These are phyloP conservation scores for Sphenostylis stenocarpa DNA, from an alignment of 306 rosid genomes.

Conservation along the genomic window DNA sequence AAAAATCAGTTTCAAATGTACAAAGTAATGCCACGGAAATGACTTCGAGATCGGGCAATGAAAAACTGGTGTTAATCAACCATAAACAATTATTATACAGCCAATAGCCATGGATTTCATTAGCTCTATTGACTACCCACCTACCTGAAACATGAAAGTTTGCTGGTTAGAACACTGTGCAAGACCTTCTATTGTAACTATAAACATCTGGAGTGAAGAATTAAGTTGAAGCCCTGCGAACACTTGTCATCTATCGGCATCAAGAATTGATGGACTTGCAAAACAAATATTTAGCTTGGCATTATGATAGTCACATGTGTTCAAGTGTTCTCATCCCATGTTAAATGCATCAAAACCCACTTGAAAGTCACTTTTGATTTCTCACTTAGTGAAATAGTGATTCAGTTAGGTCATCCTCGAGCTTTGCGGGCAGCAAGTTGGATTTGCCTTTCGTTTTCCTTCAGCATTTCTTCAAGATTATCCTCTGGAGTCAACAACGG, in stretches of 20 bases:
- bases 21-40: slow-evolving; percentile 28
- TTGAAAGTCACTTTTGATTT: slow-evolving; percentile 36
- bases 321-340: slow-evolving; percentile 32
- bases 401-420: slow-evolving; percentile 54
- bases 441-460: slow-evolving; percentile 78
- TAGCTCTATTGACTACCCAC: slow-evolving; percentile 12
- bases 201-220: slow-evolving; percentile 15
- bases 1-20: slow-evolving; percentile 34
- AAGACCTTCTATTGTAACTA: slow-evolving; percentile 31
- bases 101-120: slow-evolving; percentile 26
- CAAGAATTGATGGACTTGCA: background rate
- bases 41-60: slow-evolving; percentile 19
- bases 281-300: slow-evolving; percentile 5
- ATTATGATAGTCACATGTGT: background rate
- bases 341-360: slow-evolving; percentile 21
- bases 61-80: slow-evolving; percentile 33
- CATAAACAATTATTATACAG: slow-evolving; percentile 16
- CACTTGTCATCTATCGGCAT: slow-evolving; percentile 15
- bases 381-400: slow-evolving; percentile 50
- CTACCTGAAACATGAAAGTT: slow-evolving; percentile 26
- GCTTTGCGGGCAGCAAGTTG: slow-evolving; percentile 76
- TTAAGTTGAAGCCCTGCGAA: slow-evolving; percentile 26
- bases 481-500: slow-evolving; percentile 63
- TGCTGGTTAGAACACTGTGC: slow-evolving; percentile 29
- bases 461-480: slow-evolving; percentile 73